Percentiles rank a stretch among this genome's conserved stretches.
Conservation (phyloP, 2,329 filamentous ascomycete species). For the Fusarium sp. region DNA sequence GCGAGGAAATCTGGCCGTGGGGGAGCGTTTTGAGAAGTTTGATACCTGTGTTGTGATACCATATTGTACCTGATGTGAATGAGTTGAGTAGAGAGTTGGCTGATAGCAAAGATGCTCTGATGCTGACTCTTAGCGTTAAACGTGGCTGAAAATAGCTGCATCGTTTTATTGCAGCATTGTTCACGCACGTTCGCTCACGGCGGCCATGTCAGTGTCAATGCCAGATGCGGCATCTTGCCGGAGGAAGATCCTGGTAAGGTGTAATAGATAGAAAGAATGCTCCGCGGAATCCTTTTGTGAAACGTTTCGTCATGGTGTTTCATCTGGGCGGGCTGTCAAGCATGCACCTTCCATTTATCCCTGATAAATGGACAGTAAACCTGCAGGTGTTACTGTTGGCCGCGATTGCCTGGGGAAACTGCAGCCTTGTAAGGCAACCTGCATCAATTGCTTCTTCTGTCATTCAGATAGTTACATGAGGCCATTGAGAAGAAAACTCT, state of each 20-base stretch:
- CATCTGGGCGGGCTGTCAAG: slow-evolving; percentile 28
- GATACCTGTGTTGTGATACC: neutral
- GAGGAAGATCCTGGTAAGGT: slow-evolving; percentile 18
- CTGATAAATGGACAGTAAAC: neutral
- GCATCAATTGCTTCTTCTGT: neutral
- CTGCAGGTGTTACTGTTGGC: slow-evolving; percentile 7
- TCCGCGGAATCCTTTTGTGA: slow-evolving; percentile 30
- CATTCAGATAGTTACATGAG: neutral
- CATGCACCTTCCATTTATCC: slow-evolving; percentile 12
- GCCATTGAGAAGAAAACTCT: neutral
- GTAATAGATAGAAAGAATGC: slow-evolving; percentile 19
- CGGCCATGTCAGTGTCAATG: slow-evolving; percentile 11
- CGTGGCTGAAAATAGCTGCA: slow-evolving; percentile 24
- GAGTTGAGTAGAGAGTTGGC: neutral
- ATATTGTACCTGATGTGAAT: neutral
- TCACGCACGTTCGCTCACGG: slow-evolving; percentile 11
- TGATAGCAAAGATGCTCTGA: neutral
- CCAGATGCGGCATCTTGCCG: slow-evolving; percentile 18
- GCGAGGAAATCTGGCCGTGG: slow-evolving; percentile 1
- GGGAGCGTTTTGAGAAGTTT: slow-evolving; percentile 1
- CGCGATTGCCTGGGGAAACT: neutral
- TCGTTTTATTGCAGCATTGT: slow-evolving; percentile 5
- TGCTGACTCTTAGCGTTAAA: neutral
- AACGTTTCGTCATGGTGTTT: slow-evolving; percentile 45
- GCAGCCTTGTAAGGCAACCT: slow-evolving; percentile 18